These are phyloP conservation scores for Saccharomyces hybrid DNA, from an alignment of 1,139 yeast genomes.

Conservation along the genomic window DNA sequence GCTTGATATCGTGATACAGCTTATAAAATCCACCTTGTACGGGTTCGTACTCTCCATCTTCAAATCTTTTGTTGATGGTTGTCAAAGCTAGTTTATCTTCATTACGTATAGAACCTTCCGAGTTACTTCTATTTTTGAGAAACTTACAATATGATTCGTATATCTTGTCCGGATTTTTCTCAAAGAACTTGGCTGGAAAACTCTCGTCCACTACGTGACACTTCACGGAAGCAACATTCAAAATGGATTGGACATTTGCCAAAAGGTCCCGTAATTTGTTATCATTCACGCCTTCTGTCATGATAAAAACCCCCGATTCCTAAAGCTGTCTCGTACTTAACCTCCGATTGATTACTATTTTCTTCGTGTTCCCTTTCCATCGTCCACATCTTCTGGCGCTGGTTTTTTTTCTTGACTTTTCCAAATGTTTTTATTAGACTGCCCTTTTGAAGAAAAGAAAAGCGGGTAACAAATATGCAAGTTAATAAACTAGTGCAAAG, in stretches of 20 bases:
- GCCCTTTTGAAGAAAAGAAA: not conserved
- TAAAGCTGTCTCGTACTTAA: not conserved
- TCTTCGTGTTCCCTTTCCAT: not conserved
- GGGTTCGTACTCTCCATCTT: constrained; percentile 35
- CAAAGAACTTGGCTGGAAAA: constrained; percentile 44
- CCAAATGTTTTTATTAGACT: not conserved
- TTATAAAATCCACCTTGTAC: constrained; percentile 37
- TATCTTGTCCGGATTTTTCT: constrained; percentile 38
- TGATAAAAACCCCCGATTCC: constrained; percentile 12
- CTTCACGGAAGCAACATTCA: constrained; percentile 25
- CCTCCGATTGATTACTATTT: not conserved
- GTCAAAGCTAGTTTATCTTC: constrained; percentile 27
- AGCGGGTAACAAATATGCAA: not conserved
- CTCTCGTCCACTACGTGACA: constrained; percentile 35
- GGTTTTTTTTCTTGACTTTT: not conserved
- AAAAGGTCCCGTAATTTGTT: not conserved
- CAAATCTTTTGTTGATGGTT: constrained; percentile 32
- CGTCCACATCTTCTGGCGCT: not conserved
- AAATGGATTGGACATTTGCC: constrained; percentile 2
- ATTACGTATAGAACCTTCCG: constrained; percentile 24
- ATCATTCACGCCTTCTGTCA: constrained; percentile 6
- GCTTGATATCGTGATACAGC: constrained; percentile 69
- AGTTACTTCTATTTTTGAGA: constrained; percentile 25
- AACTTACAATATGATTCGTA: constrained; percentile 37
- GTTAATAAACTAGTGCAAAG: too few species aligned